Evolutionary conservation across 2,329 filamentous ascomycete genomes (phyloP).

Genomic region (Nectriaceae sp.): DNA sequence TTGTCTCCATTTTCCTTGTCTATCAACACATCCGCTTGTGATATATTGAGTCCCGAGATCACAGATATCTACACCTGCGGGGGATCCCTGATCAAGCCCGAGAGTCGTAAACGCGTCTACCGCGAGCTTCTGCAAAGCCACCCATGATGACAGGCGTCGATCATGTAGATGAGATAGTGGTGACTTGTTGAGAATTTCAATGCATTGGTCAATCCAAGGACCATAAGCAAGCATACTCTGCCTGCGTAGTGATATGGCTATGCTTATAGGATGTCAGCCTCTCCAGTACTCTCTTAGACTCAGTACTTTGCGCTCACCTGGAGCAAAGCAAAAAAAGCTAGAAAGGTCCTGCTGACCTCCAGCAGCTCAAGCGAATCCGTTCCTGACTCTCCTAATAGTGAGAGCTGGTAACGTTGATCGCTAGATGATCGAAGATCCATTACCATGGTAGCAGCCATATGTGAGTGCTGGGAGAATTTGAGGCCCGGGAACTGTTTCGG

Average conservation of each 20-base stretch:
- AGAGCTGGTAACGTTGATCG: conserved; percentile 8
- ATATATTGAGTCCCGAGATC: conserved; percentile 10
- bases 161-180: conserved; percentile 2
- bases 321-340: conserved; percentile 13
- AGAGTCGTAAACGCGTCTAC: conserved; percentile 11
- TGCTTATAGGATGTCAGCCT: no score
- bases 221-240: conserved; percentile 8
- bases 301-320: conserved; percentile 5
- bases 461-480: conserved; percentile 18
- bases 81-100: conserved; percentile 3
- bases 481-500: conserved; percentile 12
- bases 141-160: conserved; percentile 9
- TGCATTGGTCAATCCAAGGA: conserved; percentile 7
- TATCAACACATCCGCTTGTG: conserved; percentile 1
- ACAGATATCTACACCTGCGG: conserved; percentile 3
- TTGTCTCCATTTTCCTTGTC: conserved; percentile 6
- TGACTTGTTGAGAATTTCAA: conserved; percentile 1
- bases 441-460: conserved; percentile 18
- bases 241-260: conserved; percentile 12
- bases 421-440: conserved; percentile 18
- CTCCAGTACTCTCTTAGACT: no score
- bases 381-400: background rate
- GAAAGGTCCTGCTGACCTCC: conserved; percentile 6
- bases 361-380: background rate
- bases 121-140: conserved; percentile 8